Evolutionary conservation across 768 basidiomycete genomes (phyloP).

Genomic region (Botryobasidium botryosum): DNA sequence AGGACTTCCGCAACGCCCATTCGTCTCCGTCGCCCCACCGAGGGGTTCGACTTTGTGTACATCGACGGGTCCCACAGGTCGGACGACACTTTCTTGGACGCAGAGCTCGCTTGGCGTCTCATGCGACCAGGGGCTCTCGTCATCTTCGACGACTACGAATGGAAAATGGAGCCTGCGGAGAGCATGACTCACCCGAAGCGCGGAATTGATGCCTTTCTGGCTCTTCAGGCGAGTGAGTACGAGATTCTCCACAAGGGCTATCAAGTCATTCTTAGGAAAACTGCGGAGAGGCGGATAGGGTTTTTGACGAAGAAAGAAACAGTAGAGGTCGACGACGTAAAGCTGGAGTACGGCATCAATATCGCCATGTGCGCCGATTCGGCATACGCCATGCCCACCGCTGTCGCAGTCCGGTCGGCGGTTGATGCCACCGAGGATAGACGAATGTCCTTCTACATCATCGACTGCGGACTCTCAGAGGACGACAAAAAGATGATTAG

Average conservation of each 20-base stretch:
- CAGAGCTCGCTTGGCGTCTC: slow-evolving; percentile 39
- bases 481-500: slow-evolving; percentile 22
- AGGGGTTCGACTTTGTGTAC: slow-evolving; percentile 44
- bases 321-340: slow-evolving; percentile 8
- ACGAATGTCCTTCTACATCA: slow-evolving; percentile 33
- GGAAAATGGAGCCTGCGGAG: slow-evolving; percentile 31
- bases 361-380: slow-evolving; percentile 29
- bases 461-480: slow-evolving; percentile 29
- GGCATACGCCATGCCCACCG: slow-evolving; percentile 30
- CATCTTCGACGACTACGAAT: slow-evolving; percentile 43
- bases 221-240: slow-evolving; percentile 34
- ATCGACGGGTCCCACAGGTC: slow-evolving; percentile 43
- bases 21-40: too few species aligned
- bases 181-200: slow-evolving; percentile 38
- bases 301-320: slow-evolving; percentile 21
- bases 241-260: slow-evolving; percentile 27
- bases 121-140: slow-evolving; percentile 33
- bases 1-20: too few species aligned
- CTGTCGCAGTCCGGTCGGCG: slow-evolving; percentile 31
- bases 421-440: slow-evolving; percentile 20
- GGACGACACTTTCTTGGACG: slow-evolving; percentile 44
- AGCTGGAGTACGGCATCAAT: slow-evolving; percentile 31
- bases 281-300: slow-evolving; percentile 34
- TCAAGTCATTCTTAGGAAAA: slow-evolving; percentile 38
- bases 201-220: slow-evolving; percentile 38